phyloP scores from a whole-genome alignment of 2,329 filamentous ascomycete species.

The Aureobasidium sp. region DNA sequence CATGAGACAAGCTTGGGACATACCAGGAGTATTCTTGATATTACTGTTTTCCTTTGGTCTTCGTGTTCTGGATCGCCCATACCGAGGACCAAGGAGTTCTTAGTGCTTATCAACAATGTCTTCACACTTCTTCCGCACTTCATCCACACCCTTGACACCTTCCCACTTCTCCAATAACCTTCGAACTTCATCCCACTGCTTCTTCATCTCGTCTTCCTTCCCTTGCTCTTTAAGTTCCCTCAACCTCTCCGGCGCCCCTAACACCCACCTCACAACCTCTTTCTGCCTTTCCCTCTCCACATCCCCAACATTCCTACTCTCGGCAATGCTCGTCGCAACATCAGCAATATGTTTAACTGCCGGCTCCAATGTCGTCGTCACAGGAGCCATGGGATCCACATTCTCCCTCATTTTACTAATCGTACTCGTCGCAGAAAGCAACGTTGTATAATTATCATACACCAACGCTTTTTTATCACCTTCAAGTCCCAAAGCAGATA shows the following conservation, averaged over 20 bases:
- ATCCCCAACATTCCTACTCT: conserved; percentile 28
- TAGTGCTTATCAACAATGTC: conserved; percentile 15
- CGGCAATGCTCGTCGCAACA: conserved; percentile 41
- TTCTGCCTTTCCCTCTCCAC: conserved; percentile 35
- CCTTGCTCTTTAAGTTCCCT: conserved; percentile 53
- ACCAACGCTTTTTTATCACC: conserved; percentile 95
- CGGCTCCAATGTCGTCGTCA: conserved; percentile 64
- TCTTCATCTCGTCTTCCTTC: conserved; percentile 52
- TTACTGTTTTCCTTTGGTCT: not conserved
- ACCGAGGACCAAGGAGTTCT: not conserved
- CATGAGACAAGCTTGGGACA: too few species aligned
- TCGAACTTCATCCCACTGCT: conserved; percentile 40
- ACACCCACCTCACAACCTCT: conserved; percentile 55
- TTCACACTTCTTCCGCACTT: conserved; percentile 33
- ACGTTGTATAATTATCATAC: conserved; percentile 96
- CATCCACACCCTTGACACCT: conserved; percentile 36
- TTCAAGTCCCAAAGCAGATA: conserved; percentile 56
- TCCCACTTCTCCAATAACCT: conserved; percentile 38
- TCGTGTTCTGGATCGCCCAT: not conserved
- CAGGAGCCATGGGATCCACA: conserved; percentile 69
- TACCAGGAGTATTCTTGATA: too few species aligned
- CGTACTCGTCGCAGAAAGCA: conserved; percentile 94
- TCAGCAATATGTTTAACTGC: conserved; percentile 69
- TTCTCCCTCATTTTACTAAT: conserved; percentile 76
- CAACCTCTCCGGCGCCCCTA: conserved; percentile 55